Evolutionary conservation across 306 rosid genomes (phyloP).

Genomic region (Rubus parviflorus): DNA sequence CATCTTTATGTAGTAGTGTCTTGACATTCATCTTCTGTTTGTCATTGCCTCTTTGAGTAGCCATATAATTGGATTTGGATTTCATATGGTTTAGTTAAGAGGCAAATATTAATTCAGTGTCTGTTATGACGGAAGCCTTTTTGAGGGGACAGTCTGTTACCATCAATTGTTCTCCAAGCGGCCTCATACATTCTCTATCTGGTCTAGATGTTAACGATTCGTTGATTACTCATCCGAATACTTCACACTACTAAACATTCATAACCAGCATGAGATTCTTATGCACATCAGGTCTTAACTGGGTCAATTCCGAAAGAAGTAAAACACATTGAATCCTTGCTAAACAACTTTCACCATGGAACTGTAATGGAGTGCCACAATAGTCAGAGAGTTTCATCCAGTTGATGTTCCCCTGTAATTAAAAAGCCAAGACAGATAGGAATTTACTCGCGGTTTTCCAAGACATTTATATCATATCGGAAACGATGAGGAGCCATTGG

Average conservation of each 20-base stretch:
- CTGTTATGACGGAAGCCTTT: not conserved
- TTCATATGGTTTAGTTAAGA: constrained; percentile 5
- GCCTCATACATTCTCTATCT: not conserved
- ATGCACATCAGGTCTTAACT: constrained; percentile 54
- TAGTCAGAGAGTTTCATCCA: constrained; percentile 33
- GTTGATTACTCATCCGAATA: not conserved
- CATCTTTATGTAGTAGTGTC: not conserved
- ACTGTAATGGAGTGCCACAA: constrained; percentile 38
- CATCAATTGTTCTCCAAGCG: not conserved
- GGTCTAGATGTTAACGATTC: not conserved
- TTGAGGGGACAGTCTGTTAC: not conserved
- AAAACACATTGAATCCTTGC: constrained; percentile 73
- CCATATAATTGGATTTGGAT: constrained; percentile 8
- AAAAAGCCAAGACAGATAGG: not conserved
- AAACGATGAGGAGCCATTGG: not conserved
- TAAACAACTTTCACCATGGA: constrained; percentile 66
- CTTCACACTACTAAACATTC: not conserved
- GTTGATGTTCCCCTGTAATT: constrained; percentile 23
- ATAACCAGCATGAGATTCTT: constrained; percentile 7
- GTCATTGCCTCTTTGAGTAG: not conserved
- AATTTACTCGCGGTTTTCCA: not conserved
- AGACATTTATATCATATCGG: not conserved
- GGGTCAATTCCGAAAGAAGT: constrained; percentile 86
- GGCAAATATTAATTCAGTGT: not conserved
- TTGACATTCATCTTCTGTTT: not conserved